These are phyloP conservation scores for Bolboschoenoplectus hybrid DNA, from an alignment of 202 grass and related monocot species.

Conservation along the genomic window DNA sequence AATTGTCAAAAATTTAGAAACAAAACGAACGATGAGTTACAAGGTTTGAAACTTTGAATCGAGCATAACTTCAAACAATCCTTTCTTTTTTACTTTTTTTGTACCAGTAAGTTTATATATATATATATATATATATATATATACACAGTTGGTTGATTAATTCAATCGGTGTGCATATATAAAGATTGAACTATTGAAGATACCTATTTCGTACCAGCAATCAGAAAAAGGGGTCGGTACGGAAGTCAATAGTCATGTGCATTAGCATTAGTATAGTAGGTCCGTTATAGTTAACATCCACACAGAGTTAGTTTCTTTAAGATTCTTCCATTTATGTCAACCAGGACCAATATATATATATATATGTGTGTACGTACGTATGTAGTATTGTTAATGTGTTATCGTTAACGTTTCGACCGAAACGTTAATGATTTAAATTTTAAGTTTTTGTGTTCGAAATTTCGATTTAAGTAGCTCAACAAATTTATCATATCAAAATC, in stretches of 20 bases:
- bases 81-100: background rate
- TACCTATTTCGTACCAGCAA: slow-evolving; percentile 2
- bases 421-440: too few species aligned
- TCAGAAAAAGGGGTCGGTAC: background rate
- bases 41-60: too few species aligned
- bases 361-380: too few species aligned
- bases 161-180: background rate
- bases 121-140: too few species aligned
- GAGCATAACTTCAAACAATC: background rate
- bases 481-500: too few species aligned
- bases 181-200: background rate
- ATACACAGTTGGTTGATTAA: background rate
- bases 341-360: background rate
- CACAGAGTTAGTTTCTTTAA: background rate
- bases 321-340: slow-evolving; percentile 25
- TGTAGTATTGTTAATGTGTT: too few species aligned
- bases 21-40: background rate
- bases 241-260: background rate
- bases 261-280: background rate
- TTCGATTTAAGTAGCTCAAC: too few species aligned
- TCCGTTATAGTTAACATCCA: slow-evolving; percentile 17
- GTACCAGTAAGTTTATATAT: too few species aligned
- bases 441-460: too few species aligned
- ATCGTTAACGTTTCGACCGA: too few species aligned
- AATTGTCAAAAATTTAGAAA: background rate